Conservation (phyloP, 176 grass and related monocot species). For the Avena sativa region DNA sequence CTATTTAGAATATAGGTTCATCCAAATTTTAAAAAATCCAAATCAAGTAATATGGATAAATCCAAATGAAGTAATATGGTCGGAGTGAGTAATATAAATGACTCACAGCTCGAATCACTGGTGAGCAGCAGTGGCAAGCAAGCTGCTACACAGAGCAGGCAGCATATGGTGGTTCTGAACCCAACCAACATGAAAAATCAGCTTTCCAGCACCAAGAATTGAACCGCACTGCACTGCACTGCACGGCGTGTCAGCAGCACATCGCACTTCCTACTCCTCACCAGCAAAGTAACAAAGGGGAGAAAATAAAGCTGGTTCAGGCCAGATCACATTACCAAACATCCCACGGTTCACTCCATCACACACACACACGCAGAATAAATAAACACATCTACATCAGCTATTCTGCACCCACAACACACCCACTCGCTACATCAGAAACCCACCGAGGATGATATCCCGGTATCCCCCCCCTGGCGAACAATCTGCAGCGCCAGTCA, state of each 20-base stretch:
- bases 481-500: conserved; percentile 4
- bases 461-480: not conserved
- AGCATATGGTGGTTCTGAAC: conserved; percentile 34
- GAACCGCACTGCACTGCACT: conserved; percentile 25
- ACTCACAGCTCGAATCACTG: too few relatives aligned
- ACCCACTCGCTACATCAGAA: conserved; percentile 21
- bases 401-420: conserved; percentile 16
- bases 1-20: too few relatives aligned
- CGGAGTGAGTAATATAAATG: too few relatives aligned
- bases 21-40: too few relatives aligned
- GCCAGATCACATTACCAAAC: conserved; percentile 44
- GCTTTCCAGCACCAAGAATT: conserved; percentile 52
- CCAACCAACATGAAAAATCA: not conserved
- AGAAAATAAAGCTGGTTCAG: conserved; percentile 15
- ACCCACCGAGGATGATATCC: not conserved
- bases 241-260: not conserved
- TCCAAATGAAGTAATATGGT: too few relatives aligned
- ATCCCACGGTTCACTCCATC: not conserved
- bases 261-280: conserved; percentile 18
- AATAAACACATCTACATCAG: conserved; percentile 20
- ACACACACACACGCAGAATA: not conserved
- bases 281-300: conserved; percentile 17
- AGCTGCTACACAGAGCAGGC: not conserved
- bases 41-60: too few relatives aligned
- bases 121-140: not conserved